Conservation (phyloP, 495 filamentous ascomycete genomes). For the Aspergillus ostianus region DNA sequence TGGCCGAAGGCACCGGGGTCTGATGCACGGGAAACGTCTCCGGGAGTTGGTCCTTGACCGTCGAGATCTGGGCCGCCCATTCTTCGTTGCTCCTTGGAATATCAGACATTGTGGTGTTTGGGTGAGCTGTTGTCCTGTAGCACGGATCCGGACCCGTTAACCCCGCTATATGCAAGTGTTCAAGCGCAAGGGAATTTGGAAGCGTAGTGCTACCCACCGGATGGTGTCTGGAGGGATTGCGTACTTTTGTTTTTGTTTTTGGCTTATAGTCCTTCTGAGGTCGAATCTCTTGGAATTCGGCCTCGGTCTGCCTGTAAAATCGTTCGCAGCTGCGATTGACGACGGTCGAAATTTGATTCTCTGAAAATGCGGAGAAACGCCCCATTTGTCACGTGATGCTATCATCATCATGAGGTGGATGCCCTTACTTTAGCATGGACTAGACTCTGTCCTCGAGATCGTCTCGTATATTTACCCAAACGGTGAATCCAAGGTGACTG, state of each 20-base stretch:
- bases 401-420: conserved; percentile 8
- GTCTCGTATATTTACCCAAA: too few relatives aligned
- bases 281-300: not conserved
- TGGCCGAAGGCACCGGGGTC: conserved; percentile 19
- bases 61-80: conserved; percentile 35
- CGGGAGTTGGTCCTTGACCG: conserved; percentile 26
- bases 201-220: not conserved
- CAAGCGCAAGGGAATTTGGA: not conserved
- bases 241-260: not conserved
- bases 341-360: not conserved
- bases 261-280: not conserved
- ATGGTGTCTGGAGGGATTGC: not conserved
- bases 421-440: too few relatives aligned
- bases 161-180: not conserved
- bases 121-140: not conserved
- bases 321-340: not conserved
- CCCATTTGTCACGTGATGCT: conserved; percentile 6
- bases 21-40: conserved; percentile 25
- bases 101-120: conserved; percentile 12
- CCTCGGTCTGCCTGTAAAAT: not conserved
- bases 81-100: conserved; percentile 34
- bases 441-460: too few relatives aligned
- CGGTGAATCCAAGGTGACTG: too few relatives aligned
- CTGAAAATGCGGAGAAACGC: conserved; percentile 12
- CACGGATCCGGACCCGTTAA: not conserved